phyloP scores from a whole-genome alignment of 1,284 basidiomycete species.

The Tilletia walkeri region DNA sequence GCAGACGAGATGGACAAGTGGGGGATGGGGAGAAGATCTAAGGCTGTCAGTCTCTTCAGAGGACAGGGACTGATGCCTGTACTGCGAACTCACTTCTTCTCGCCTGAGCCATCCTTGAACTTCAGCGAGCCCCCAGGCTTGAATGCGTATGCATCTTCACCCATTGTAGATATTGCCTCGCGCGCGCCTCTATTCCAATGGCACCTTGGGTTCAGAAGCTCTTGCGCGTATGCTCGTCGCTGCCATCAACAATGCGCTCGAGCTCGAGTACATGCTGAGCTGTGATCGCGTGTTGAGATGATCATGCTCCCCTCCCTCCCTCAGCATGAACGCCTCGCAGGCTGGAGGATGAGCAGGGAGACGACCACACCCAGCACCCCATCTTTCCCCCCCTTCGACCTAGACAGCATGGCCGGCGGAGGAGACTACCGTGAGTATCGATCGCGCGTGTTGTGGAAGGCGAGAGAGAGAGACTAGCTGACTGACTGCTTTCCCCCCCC shows the following conservation, averaged over 20 bases:
- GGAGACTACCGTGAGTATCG: conserved; percentile 13
- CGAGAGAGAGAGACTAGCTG: background rate
- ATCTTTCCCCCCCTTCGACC: background rate
- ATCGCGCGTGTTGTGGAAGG: background rate
- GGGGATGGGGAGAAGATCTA: background rate
- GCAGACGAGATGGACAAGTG: background rate
- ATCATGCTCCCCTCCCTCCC: too few relatives aligned
- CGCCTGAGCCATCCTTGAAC: conserved; percentile 42
- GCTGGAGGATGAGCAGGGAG: too few relatives aligned
- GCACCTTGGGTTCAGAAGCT: too few relatives aligned
- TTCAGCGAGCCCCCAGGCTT: conserved; percentile 52
- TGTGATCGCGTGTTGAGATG: too few relatives aligned
- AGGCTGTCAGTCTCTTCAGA: background rate
- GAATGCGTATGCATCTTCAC: conserved; percentile 35
- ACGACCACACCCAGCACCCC: background rate
- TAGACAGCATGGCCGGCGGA: conserved; percentile 14
- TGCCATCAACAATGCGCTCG: too few relatives aligned
- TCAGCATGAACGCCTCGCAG: too few relatives aligned
- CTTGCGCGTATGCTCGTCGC: too few relatives aligned
- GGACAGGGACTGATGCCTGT: background rate
- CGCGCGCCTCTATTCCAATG: too few relatives aligned
- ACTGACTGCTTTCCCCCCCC: background rate
- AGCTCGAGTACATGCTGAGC: too few relatives aligned
- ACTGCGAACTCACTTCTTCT: conserved; percentile 29
- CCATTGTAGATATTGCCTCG: background rate